Percentiles rank a stretch among this genome's conserved stretches.
phyloP scores from a whole-genome alignment of 257 asterid species.

The Anisodus acutangulus region DNA sequence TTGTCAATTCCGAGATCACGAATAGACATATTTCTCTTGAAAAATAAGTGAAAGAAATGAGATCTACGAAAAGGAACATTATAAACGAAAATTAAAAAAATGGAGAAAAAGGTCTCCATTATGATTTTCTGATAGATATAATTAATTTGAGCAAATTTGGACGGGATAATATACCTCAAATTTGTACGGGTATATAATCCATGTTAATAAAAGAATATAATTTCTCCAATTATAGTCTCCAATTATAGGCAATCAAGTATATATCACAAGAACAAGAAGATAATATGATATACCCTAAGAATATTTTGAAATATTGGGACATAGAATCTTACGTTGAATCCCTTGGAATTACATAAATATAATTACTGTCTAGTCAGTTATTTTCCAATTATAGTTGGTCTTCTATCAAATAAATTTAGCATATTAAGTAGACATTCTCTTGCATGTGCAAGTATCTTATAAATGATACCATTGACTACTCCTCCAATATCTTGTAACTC shows the following conservation, averaged over 20 bases:
- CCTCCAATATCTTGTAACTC: neutral
- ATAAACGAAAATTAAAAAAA: neutral
- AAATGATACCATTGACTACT: neutral
- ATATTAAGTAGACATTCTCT: neutral
- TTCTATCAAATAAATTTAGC: neutral
- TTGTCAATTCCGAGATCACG: neutral
- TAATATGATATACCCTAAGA: neutral
- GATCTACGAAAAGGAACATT: neutral
- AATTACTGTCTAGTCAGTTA: neutral
- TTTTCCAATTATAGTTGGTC: slow-evolving; percentile 20
- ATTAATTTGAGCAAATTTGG: neutral
- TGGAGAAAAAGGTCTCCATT: neutral
- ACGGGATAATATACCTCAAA: neutral
- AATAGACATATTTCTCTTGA: neutral
- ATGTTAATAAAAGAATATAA: neutral
- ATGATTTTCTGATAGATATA: neutral
- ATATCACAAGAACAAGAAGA: neutral
- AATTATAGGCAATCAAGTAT: slow-evolving; percentile 12
- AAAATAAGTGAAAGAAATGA: neutral
- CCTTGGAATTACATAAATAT: neutral
- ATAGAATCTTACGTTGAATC: neutral
- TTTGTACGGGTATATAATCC: neutral
- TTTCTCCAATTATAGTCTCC: no score
- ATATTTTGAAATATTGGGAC: slow-evolving; percentile 15
- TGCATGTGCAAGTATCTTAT: slow-evolving; percentile 25